Base-by-base conservation (phyloP, 805 yeast species). In the Teunomyces cretensis region DNA sequence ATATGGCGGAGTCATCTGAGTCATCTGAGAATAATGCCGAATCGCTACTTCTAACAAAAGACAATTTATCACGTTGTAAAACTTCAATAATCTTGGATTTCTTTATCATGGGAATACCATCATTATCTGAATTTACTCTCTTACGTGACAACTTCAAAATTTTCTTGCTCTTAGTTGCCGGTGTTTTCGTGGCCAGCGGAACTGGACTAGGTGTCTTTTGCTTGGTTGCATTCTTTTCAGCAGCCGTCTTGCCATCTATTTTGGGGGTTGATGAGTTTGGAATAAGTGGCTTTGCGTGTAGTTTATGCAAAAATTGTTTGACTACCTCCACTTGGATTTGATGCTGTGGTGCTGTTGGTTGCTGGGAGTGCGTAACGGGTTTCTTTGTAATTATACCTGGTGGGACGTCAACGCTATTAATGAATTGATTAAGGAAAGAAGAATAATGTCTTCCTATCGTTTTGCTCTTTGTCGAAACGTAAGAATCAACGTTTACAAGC, bases 71-170 rank as follows among this genome's bases (percentile, higher is more conserved):
- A 17, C 30, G 26, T 13, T 31, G 30, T 15, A 52, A 16, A 1
- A 33, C 28, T 16, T 51, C 50, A 17, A 51, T 6, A 7, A 51
- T 44, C 11, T 41, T 40, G 11, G 49, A 46, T 17, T 45, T 50
- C 24, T 42, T 50, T 14, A 50, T 42, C 8, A 40, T 47, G 9
- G 46, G 46, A 26, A 41, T 32, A 7, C 6, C 35, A n/a, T 28
- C 4, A n/a, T 6, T n/a, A 13, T 35, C 27, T 14, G 13, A 8
- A 24, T 22, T 35, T 4, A 11, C 7, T 22, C 38, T 35, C 27
- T 35, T 35, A n/a, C 15, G 19, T 7, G 16, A 22, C 11, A 7
- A 19, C 11, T 3, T 9, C 12, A 9, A 12, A 13, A 4, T 31
- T 5, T 14, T 31, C 16, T 2, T 19, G n/a, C 16, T 12, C 6